Conservation (phyloP, 257 asterid genomes). For the Fraxinus pennsylvanica region DNA sequence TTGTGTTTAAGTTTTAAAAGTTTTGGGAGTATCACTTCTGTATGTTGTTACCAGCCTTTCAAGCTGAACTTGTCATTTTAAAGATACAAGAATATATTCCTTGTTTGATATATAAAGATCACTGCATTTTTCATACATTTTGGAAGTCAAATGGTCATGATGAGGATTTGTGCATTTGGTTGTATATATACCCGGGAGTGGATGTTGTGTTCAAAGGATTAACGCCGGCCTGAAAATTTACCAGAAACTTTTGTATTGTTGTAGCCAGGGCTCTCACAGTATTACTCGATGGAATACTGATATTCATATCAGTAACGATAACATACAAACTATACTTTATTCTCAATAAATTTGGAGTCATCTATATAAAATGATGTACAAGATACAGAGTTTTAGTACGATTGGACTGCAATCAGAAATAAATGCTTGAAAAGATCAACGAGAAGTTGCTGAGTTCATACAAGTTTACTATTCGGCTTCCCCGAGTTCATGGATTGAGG, state of each 20-base stretch:
- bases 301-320: too few relatives aligned
- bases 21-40: not conserved
- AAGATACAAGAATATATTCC: not conserved
- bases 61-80: not conserved
- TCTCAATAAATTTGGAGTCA: not conserved
- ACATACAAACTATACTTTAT: too few relatives aligned
- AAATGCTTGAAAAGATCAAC: not conserved
- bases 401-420: not conserved
- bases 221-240: too few relatives aligned
- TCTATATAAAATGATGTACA: not conserved
- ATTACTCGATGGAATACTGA: too few relatives aligned
- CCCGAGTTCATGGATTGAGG: not conserved
- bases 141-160: not conserved
- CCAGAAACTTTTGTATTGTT: not conserved
- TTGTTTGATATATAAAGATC: not conserved
- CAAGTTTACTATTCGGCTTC: constrained; percentile 12
- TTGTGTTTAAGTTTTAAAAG: not conserved
- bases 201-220: not conserved
- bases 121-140: not conserved
- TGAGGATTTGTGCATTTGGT: not conserved
- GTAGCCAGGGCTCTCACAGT: too few relatives aligned
- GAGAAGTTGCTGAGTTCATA: not conserved
- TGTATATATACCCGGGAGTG: not conserved
- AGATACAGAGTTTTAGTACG: not conserved
- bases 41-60: not conserved